Percentiles rank a stretch among this genome's conserved stretches.
Evolutionary conservation across 805 yeast species (phyloP).

Genomic region (Cyberlindnera mississippiensis): DNA sequence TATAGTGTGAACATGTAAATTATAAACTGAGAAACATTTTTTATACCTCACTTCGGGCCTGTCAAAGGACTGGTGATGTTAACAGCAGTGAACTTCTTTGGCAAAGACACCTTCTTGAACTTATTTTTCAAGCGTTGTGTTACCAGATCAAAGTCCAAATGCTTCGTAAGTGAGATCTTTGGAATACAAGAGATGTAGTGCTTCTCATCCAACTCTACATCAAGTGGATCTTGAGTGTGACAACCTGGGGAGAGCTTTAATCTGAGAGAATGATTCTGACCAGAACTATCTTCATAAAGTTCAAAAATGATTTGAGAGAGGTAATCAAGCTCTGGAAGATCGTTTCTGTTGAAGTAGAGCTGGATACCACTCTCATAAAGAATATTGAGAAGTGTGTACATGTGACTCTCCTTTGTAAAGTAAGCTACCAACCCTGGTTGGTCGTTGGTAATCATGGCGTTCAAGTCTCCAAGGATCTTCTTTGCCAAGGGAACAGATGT

Average conservation of each 20-base stretch:
- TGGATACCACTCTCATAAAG: conserved; percentile 90
- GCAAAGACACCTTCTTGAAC: conserved; percentile 83
- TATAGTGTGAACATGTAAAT: no score
- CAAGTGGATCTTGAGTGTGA: conserved; percentile 96
- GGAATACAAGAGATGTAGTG: conserved; percentile 97
- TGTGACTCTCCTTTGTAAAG: conserved; percentile 96
- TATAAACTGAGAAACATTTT: no score
- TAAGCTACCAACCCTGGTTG: conserved; percentile 84
- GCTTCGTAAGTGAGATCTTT: conserved; percentile 83
- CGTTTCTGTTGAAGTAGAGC: conserved; percentile 92
- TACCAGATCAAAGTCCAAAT: conserved; percentile 87
- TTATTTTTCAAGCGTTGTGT: conserved; percentile 75
- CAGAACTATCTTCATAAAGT: conserved; percentile 75
- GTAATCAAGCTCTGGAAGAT: conserved; percentile 93
- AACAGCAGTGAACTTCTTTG: conserved; percentile 87
- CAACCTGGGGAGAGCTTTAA: conserved; percentile 96
- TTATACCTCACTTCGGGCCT: conserved; percentile 22
- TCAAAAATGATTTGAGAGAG: conserved; percentile 93
- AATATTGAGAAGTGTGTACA: conserved; percentile 87
- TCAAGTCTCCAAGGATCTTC: conserved; percentile 77
- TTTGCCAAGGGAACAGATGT: conserved; percentile 92
- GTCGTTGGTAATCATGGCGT: conserved; percentile 71
- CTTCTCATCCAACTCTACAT: conserved; percentile 91
- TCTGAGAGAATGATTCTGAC: conserved; percentile 84
- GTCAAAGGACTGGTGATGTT: conserved; percentile 67